A percentile compares a stretch with the other conserved stretches of the same genome.
phyloP scores from a whole-genome alignment of 2,329 filamentous ascomycete genomes.

The Chlorencoelia australis region DNA sequence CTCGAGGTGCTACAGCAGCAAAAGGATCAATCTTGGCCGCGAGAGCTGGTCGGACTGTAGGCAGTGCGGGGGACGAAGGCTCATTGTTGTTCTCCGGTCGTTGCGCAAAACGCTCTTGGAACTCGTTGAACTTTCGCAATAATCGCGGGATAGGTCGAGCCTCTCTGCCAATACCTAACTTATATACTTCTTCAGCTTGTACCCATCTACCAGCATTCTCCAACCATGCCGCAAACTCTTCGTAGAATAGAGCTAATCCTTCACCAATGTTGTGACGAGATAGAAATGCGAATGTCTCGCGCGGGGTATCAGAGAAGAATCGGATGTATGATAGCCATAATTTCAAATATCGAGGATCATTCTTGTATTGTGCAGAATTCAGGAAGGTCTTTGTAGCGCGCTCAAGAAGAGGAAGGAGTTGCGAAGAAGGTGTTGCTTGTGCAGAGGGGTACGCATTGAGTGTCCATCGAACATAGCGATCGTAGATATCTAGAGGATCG shows the following conservation, averaged over 20 bases:
- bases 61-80: conserved; percentile 79
- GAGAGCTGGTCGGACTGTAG: conserved; percentile 70
- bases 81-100: conserved; percentile 51
- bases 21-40: conserved; percentile 83
- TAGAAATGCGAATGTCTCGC: conserved; percentile 86
- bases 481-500: conserved; percentile 90
- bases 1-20: conserved; percentile 35
- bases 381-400: conserved; percentile 87
- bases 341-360: conserved; percentile 87
- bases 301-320: conserved; percentile 84
- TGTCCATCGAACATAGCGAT: conserved; percentile 96
- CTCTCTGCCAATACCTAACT: conserved; percentile 78
- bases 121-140: conserved; percentile 84
- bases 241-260: conserved; percentile 81
- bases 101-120: conserved; percentile 68
- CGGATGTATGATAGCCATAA: conserved; percentile 92
- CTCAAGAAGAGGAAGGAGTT: conserved; percentile 79
- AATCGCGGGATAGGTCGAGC: conserved; percentile 74
- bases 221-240: conserved; percentile 91
- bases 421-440: conserved; percentile 85
- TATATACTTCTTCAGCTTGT: conserved; percentile 91
- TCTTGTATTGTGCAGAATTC: conserved; percentile 78
- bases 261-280: conserved; percentile 84
- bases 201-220: conserved; percentile 75
- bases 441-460: conserved; percentile 89